A percentile compares a stretch with the other conserved stretches of the same genome.
Conservation (phyloP, 1,139 yeast species). For the Maudiozyma humilis region DNA sequence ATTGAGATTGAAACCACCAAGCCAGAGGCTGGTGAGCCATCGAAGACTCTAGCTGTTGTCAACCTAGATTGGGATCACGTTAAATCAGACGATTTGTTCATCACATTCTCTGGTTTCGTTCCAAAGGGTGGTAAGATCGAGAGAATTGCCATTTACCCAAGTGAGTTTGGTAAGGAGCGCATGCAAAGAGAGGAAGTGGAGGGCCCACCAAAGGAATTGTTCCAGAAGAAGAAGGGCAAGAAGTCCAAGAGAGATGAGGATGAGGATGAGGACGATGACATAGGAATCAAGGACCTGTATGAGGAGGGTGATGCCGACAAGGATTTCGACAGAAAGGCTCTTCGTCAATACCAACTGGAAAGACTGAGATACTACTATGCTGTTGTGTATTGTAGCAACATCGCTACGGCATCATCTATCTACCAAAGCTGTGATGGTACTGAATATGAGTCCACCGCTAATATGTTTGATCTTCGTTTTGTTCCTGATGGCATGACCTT, state of each 20-base stretch:
- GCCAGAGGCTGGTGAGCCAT: slow-evolving; percentile 82
- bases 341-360: slow-evolving; percentile 77
- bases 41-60: slow-evolving; percentile 77
- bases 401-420: slow-evolving; percentile 63
- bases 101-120: slow-evolving; percentile 79
- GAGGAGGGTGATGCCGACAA: slow-evolving; percentile 65
- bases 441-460: slow-evolving; percentile 93
- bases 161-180: slow-evolving; percentile 88
- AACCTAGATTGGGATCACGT: slow-evolving; percentile 97
- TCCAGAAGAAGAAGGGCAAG: slow-evolving; percentile 40
- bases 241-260: slow-evolving; percentile 31
- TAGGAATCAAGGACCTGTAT: slow-evolving; percentile 54
- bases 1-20: slow-evolving; percentile 48
- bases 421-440: slow-evolving; percentile 89
- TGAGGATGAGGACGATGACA: slow-evolving; percentile 38
- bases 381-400: slow-evolving; percentile 74
- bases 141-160: slow-evolving; percentile 74
- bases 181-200: slow-evolving; percentile 84
- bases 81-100: slow-evolving; percentile 77
- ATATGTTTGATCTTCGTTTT: slow-evolving; percentile 83
- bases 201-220: slow-evolving; percentile 88
- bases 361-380: slow-evolving; percentile 87
- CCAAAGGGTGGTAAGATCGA: slow-evolving; percentile 66
- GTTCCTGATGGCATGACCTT: slow-evolving; percentile 89
- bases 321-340: slow-evolving; percentile 59